These are phyloP conservation scores for Gentiana straminea DNA, from an alignment of 257 asterid genomes.

Conservation along the genomic window DNA sequence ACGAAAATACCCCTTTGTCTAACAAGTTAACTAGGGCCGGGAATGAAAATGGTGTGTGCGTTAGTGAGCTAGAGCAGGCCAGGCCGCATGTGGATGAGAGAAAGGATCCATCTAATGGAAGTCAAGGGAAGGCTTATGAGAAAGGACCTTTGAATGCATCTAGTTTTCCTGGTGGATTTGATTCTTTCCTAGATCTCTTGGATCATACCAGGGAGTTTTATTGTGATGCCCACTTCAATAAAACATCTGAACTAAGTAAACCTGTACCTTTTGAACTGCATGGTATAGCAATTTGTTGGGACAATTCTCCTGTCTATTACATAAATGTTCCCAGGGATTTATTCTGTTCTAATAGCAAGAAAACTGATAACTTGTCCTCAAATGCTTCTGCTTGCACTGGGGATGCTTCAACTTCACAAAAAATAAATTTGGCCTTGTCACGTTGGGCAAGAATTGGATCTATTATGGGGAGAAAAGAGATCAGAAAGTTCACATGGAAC, in stretches of 20 bases:
- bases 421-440: slow-evolving; percentile 53
- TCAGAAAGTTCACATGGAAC: slow-evolving; percentile 73
- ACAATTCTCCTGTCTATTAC: slow-evolving; percentile 77
- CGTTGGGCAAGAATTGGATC: slow-evolving; percentile 68
- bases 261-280: slow-evolving; percentile 69
- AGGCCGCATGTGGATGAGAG: slow-evolving; percentile 27
- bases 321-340: slow-evolving; percentile 79
- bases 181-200: slow-evolving; percentile 70
- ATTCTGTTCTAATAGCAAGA: slow-evolving; percentile 28
- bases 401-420: slow-evolving; percentile 34
- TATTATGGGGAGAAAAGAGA: slow-evolving; percentile 56
- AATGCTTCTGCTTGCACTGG: slow-evolving; percentile 19
- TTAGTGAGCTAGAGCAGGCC: slow-evolving; percentile 18
- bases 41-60: slow-evolving; percentile 16
- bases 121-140: slow-evolving; percentile 27
- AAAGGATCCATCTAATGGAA: slow-evolving; percentile 17
- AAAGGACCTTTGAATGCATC: slow-evolving; percentile 67
- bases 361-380: slow-evolving; percentile 18
- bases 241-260: slow-evolving; percentile 52
- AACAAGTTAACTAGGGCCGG: slow-evolving; percentile 21
- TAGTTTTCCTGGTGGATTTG: slow-evolving; percentile 73
- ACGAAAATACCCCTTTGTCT: slow-evolving; percentile 17
- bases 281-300: slow-evolving; percentile 93
- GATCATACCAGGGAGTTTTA: slow-evolving; percentile 52
- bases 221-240: slow-evolving; percentile 72